Evolutionary conservation across 805 yeast genomes (phyloP).

Genomic region (Yarrowia bubula): DNA sequence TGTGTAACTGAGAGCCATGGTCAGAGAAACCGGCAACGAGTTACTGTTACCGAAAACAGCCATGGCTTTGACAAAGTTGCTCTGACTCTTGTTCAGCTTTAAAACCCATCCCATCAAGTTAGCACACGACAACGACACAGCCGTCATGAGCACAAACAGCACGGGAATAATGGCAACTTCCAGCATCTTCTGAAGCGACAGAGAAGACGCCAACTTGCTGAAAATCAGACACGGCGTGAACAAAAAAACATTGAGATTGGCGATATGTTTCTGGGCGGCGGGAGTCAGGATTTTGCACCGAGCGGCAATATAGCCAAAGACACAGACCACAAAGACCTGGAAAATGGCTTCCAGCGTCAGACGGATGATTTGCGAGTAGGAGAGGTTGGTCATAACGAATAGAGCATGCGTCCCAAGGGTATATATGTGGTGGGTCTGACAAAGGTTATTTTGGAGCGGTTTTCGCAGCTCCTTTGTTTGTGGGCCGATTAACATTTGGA

Average conservation of each 20-base stretch:
- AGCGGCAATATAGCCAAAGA: slow-evolving; percentile 85
- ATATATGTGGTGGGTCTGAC: not conserved
- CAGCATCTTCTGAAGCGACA: slow-evolving; percentile 70
- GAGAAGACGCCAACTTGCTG: slow-evolving; percentile 64
- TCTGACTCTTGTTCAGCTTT: slow-evolving; percentile 65
- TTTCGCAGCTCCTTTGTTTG: no score
- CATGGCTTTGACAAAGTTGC: slow-evolving; percentile 94
- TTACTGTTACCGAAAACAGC: slow-evolving; percentile 95
- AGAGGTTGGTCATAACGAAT: not conserved
- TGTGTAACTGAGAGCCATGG: slow-evolving; percentile 63
- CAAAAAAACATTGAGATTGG: slow-evolving; percentile 78
- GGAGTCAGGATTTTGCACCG: slow-evolving; percentile 65
- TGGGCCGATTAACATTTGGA: no score
- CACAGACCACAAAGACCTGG: slow-evolving; percentile 82
- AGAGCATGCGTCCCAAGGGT: not conserved
- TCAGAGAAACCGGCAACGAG: slow-evolving; percentile 87
- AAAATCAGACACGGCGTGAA: slow-evolving; percentile 96
- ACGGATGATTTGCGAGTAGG: slow-evolving; percentile 15
- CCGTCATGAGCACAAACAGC: slow-evolving; percentile 78
- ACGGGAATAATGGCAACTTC: slow-evolving; percentile 85
- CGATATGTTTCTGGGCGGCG: slow-evolving; percentile 71
- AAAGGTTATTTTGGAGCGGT: no score
- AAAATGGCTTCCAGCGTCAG: slow-evolving; percentile 61
- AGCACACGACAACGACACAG: slow-evolving; percentile 67
- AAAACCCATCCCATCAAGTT: slow-evolving; percentile 52